A percentile compares a stretch with the other conserved stretches of the same genome.
Conservation (phyloP, 176 grass and related monocot genomes). For the Microstegium vimineum region DNA sequence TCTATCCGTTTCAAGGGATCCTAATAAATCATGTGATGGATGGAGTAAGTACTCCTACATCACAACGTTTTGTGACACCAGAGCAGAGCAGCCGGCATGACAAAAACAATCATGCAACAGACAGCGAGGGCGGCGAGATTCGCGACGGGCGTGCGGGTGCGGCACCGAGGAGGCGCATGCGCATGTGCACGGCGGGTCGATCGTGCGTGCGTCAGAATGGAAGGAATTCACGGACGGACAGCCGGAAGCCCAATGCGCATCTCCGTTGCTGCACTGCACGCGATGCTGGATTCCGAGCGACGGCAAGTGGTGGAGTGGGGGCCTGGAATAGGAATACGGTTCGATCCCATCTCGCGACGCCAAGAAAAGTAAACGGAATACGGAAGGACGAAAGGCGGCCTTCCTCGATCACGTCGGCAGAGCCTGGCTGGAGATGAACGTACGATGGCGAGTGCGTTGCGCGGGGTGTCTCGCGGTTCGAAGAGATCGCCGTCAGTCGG, state of each 20-base stretch:
- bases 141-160: neutral
- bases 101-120: neutral
- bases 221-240: too few species aligned
- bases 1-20: neutral
- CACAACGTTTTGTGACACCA: too few species aligned
- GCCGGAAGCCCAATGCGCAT: too few species aligned
- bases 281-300: neutral
- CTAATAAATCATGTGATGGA: too few species aligned
- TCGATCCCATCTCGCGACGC: neutral
- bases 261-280: neutral
- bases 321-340: neutral
- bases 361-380: neutral
- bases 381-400: too few species aligned
- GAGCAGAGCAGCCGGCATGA: neutral
- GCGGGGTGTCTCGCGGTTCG: too few species aligned
- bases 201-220: neutral
- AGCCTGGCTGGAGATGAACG: too few species aligned
- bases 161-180: neutral
- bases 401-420: too few species aligned
- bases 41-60: too few species aligned
- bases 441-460: too few species aligned
- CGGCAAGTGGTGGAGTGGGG: neutral
- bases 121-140: slow-evolving; percentile 8
- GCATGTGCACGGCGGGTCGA: slow-evolving; percentile 16
- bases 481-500: too few species aligned